Base-by-base conservation (phyloP, 2,329 filamentous ascomycete species). In the Aspergillus neoniger region DNA sequence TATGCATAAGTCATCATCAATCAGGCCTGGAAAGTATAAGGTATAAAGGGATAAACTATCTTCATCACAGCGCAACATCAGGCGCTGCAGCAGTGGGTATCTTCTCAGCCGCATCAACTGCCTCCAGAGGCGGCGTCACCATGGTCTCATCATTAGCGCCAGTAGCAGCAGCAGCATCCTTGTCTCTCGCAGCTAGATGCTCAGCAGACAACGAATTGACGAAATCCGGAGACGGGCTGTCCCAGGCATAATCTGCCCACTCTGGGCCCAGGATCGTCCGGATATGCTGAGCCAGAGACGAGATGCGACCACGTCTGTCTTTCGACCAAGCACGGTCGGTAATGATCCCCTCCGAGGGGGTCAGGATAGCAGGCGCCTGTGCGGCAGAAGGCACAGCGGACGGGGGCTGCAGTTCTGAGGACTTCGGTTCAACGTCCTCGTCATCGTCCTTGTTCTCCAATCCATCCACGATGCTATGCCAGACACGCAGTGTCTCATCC, bases 401-500 rank as follows among this genome's bases (percentile, higher is more conserved):
- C 4, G 36, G 61, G 21, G 1, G 65, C 21, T n/a, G 57, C 14
- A 47, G 32, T 43, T 41, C 25, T 23, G 32, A 36, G 10, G 32
- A 19, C 47, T 41, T 41, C 12, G 41, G 14, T 21, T 57, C 49
- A 25, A 57, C 41, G 12, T 54, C 62, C 3, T 36, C 32, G 12
- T 36, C 32, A 5, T 36, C 32, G 32, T 67, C 66, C 56, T 72
- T 72, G 36, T 78, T 75, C 60, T 80, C 77, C 10, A 83, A 64
- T 1, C 80, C 81, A 43, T 83, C 80, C 10, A 85, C 64, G 28
- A 83, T 79, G 68, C 77, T 80, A 55, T 74, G 74, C 80, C 82
- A 85, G 41, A 85, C 85, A 48, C 85, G 78, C 75, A 88, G 80
- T 1, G 85, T 87, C 76, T 88, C 86, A 61, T 87, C 81, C 51